Base-by-base conservation (phyloP, 768 basidiomycete genomes). In the Rhodotorula taiwanensis region DNA sequence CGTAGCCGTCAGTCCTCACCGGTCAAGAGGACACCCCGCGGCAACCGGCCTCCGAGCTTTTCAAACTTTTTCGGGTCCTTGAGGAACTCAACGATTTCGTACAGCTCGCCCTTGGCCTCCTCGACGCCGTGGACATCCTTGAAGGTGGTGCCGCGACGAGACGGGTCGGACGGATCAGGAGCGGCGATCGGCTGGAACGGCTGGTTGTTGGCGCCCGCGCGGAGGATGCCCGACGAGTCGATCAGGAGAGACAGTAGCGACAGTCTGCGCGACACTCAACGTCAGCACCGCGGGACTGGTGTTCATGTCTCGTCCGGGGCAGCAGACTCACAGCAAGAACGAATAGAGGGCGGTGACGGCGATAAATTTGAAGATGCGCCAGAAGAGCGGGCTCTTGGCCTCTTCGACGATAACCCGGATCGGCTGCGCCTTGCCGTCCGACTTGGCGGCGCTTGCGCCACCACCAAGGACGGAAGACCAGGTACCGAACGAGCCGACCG, bases 51-150 rank as follows among this genome's bases (percentile, higher is more conserved):
- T 48, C 95, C 95, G 3, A 99, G 82, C 31, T 85, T 83, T 13
- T 89, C 84, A 76, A 98, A 99, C 28, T 83, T 82, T 20, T 87
- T 82, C 3, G 95, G 95, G 74, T 98, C 89, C 75, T 89, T 93
- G 62, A 99, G 78, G 79, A 97, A 99, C 69, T 88, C 87, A 51
- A 97, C 92, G 44, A 97, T 84, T 73, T 97, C 94, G 80, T 88
- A 84, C 36, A 97, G 80, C 69, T 62, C 92, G 73, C 87, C 84
- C 77, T 98, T 98, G 41, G 88, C 95, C 76, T 99, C 95, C 70
- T 98, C 95, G 31, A 94, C 87, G 34, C 95, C 95, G 69, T 98
- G 93, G 9, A 99, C 92, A 76, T 99, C 95, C 66, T 83, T 85
- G 74, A 99, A 98, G 72, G 83, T 92, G 76, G 93, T 86, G 85